These are phyloP conservation scores for Trichoderma oligosporum DNA, from an alignment of 2,329 filamentous ascomycete species.

Conservation along the genomic window DNA sequence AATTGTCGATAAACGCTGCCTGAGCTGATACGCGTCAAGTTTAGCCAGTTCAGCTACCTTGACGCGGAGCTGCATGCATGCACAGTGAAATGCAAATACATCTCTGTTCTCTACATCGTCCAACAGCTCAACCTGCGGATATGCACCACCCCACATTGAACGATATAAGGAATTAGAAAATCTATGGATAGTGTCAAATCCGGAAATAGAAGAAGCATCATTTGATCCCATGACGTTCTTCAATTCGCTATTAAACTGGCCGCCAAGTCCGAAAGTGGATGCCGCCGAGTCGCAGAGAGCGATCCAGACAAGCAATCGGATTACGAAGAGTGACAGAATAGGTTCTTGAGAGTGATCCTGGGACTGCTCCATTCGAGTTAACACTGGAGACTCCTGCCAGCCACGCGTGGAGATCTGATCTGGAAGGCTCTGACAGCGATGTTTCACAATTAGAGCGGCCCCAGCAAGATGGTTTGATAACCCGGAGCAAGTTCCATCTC, in stretches of 20 bases:
- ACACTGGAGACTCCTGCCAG: conserved; percentile 13
- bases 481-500: conserved; percentile 32
- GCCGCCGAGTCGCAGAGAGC: conserved; percentile 31
- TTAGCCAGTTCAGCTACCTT: conserved; percentile 31
- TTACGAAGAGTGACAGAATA: conserved; percentile 32
- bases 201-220: conserved; percentile 19
- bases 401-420: neutral
- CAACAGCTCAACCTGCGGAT: conserved; percentile 34
- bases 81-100: conserved; percentile 31
- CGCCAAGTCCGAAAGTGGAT: conserved; percentile 32
- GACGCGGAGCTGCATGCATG: conserved; percentile 31
- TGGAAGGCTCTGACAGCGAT: conserved; percentile 24
- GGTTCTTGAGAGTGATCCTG: conserved; percentile 5
- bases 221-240: conserved; percentile 17
- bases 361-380: neutral
- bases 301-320: conserved; percentile 35
- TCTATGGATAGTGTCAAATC: conserved; percentile 30
- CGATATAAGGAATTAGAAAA: conserved; percentile 35
- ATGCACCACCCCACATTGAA: conserved; percentile 32
- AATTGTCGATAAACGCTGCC: conserved; percentile 22
- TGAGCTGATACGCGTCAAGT: conserved; percentile 24
- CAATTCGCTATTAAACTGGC: conserved; percentile 31
- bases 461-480: conserved; percentile 33
- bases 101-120: conserved; percentile 37
- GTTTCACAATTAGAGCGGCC: conserved; percentile 30